These are phyloP conservation scores for Medicago ruthenica DNA, from an alignment of 306 rosid genomes.

Conservation along the genomic window DNA sequence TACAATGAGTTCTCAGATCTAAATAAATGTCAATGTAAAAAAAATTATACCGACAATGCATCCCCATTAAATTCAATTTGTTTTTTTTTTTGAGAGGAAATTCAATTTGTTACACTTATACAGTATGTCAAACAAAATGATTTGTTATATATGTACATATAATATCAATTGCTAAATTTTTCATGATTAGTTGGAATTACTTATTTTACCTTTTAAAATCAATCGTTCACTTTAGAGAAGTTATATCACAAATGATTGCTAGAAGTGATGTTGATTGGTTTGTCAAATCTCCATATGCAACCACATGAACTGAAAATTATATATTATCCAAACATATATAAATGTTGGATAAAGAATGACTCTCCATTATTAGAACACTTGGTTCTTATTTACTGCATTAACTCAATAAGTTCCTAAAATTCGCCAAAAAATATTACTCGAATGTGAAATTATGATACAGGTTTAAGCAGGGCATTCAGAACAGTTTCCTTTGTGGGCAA, in stretches of 20 bases:
- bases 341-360: slow-evolving; percentile 17
- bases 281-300: not conserved
- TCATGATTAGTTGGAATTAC: not conserved
- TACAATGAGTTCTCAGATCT: too few relatives aligned
- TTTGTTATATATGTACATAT: too few relatives aligned
- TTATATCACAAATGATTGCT: not conserved
- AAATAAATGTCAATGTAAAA: too few relatives aligned
- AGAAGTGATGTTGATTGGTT: not conserved
- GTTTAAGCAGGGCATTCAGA: slow-evolving; percentile 61
- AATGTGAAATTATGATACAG: slow-evolving; percentile 47
- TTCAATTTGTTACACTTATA: too few relatives aligned
- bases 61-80: too few relatives aligned
- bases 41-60: too few relatives aligned
- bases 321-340: not conserved
- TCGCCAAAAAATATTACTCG: slow-evolving; percentile 2
- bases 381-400: slow-evolving; percentile 36
- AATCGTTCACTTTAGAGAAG: not conserved
- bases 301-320: not conserved
- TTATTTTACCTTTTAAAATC: not conserved
- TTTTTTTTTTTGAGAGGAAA: too few relatives aligned
- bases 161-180: too few relatives aligned
- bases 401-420: slow-evolving; percentile 37
- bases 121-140: too few relatives aligned
- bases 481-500: slow-evolving; percentile 86
- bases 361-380: slow-evolving; percentile 30